Percentiles rank a stretch among this genome's conserved stretches.
Evolutionary conservation across 306 rosid genomes (phyloP).

Genomic region (Dalbergia cochinchinensis): DNA sequence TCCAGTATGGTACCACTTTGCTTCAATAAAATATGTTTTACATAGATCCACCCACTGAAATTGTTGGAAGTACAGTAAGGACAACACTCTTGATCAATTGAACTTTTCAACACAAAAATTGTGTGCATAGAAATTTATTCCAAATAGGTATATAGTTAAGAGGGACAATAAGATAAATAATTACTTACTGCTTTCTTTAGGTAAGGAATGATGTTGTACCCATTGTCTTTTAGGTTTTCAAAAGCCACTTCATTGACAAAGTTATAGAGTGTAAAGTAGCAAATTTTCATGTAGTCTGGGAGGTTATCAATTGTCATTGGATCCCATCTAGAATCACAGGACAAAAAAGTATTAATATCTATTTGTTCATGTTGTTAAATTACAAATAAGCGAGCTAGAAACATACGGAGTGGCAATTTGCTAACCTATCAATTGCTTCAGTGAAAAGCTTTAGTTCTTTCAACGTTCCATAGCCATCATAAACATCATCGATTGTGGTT

Average conservation of each 20-base stretch:
- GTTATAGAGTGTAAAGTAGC: slow-evolving; percentile 4
- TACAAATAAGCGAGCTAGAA: not conserved
- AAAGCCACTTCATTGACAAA: not conserved
- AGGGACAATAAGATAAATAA: not conserved
- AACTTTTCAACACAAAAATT: not conserved
- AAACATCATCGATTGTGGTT: slow-evolving; percentile 31
- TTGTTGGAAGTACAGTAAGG: not conserved
- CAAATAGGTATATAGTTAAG: not conserved
- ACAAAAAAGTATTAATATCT: not conserved
- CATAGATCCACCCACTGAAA: slow-evolving; percentile 20
- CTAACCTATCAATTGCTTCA: slow-evolving; percentile 30
- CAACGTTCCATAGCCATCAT: slow-evolving; percentile 35
- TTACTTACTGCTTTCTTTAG: slow-evolving; percentile 2
- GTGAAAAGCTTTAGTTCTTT: slow-evolving; percentile 43
- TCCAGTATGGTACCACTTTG: slow-evolving; percentile 5
- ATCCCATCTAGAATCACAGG: not conserved
- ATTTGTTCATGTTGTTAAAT: not conserved
- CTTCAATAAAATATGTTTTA: not conserved
- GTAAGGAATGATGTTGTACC: not conserved
- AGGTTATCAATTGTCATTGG: not conserved
- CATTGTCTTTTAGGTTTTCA: not conserved
- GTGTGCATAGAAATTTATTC: not conserved
- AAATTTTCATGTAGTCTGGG: slow-evolving; percentile 3
- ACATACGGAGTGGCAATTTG: not conserved
- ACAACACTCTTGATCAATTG: not conserved